Evolutionary conservation across 176 grass and related monocot species (phyloP).

Genomic region (Zoysia japonica): DNA sequence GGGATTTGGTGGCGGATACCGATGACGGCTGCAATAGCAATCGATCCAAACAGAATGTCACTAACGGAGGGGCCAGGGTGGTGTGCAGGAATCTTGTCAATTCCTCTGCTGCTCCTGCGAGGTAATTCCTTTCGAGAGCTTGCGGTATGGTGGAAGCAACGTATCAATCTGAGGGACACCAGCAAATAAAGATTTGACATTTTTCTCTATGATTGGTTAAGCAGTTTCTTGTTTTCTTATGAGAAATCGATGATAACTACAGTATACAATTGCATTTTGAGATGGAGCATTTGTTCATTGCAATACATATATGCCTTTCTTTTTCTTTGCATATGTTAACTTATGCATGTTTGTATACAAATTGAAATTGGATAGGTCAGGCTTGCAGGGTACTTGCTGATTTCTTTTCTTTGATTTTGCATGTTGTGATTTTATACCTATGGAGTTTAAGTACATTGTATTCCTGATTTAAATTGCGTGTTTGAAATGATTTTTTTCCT

Average conservation of each 20-base stretch:
- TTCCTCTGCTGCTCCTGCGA: slow-evolving; percentile 36
- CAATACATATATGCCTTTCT: not conserved
- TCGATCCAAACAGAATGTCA: slow-evolving; percentile 30
- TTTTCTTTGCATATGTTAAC: not conserved
- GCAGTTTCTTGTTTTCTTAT: slow-evolving; percentile 24
- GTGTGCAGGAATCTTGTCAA: slow-evolving; percentile 60
- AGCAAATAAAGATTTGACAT: slow-evolving; percentile 47
- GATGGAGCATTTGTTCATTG: slow-evolving; percentile 19
- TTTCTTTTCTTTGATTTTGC: not conserved
- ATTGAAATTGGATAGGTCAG: not conserved
- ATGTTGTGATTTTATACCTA: not conserved
- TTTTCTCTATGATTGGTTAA: slow-evolving; percentile 9
- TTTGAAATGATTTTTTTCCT: not conserved
- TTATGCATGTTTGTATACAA: slow-evolving; percentile 12
- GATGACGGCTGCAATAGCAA: slow-evolving; percentile 15
- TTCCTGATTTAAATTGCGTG: not conserved
- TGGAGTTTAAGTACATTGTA: not conserved
- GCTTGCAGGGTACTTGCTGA: not conserved
- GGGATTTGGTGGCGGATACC: slow-evolving; percentile 70
- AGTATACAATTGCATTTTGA: slow-evolving; percentile 19
- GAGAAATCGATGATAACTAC: slow-evolving; percentile 36
- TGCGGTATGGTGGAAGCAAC: slow-evolving; percentile 15
- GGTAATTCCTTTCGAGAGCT: slow-evolving; percentile 45
- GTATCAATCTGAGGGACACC: slow-evolving; percentile 25
- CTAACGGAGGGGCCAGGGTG: slow-evolving; percentile 47